Evolutionary conservation across 78 protist species (phyloP), one percentile per base, ranked within the genome.

Genomic region (Planoprotostelium fungivorum): DNA sequence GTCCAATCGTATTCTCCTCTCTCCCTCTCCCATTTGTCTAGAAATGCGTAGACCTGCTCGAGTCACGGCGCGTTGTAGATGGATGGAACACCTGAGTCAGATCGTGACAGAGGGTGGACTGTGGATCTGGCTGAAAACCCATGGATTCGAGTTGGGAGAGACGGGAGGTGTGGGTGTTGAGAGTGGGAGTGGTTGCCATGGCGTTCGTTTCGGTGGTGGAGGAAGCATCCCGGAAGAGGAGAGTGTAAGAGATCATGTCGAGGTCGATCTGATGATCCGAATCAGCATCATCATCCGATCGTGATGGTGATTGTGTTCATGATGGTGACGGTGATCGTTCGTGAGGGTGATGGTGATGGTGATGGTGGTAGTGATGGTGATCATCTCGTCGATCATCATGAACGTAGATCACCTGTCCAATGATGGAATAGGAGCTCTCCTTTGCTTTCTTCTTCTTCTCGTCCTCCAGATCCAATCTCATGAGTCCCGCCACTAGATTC

Each of bases 401-500:
- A 16, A 51, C 73, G 16, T 51, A 51, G 16, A 51, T 51, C 16
- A 51, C 73, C 73, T 51, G 73, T 51, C 73, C 73, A 16, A 51
- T 51, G 5, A 16, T 51, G 16, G 73, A 25, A 16, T 51, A 16
- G 5, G 73, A 51, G 16, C 73, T 51, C 5, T 16, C 16, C 16
- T 51, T 51, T 16, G 31, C 73, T 25, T 25, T 25, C 5, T 16
- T 51, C 16, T 51, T 51, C 73, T 51, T 51, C 73, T 51, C 73
- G 5, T 51, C 16, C 73, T 51, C 16, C 73, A 51, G 16, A 51
- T 1, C 35, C 28, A 88, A 39, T 35, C 94, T 88, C 39, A 92
- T 37, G n/a, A 83, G 38, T 16, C 94, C 94, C 0, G 94, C 89
- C 36, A 92, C 94, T 1, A 89, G 84, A 83, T 92, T 92, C 84